Percentiles rank a stretch among this genome's conserved stretches.
Conservation (phyloP, 768 basidiomycete species). For the Boletus speciosus region DNA sequence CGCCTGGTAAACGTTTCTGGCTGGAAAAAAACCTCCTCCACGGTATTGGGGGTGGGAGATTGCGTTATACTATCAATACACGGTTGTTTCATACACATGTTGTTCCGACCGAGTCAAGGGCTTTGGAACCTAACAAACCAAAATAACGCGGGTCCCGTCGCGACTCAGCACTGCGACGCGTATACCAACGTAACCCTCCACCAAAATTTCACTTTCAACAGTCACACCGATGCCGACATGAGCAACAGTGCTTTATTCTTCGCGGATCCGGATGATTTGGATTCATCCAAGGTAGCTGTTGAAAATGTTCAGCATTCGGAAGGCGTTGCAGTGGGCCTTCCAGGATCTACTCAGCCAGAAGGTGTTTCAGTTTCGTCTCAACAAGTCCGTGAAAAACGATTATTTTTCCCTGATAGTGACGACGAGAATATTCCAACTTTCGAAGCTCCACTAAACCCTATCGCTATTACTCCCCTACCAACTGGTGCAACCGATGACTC, state of each 20-base stretch:
- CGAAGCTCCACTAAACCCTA: conserved; percentile 1
- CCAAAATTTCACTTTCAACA: neutral
- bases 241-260: conserved; percentile 46
- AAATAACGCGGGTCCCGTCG: conserved; percentile 22
- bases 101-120: neutral
- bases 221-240: conserved; percentile 9
- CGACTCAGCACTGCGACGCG: conserved; percentile 1
- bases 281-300: conserved; percentile 17
- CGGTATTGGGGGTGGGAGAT: too few relatives aligned
- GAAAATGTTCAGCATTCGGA: conserved; percentile 7
- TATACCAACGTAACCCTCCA: neutral
- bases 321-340: neutral
- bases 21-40: too few relatives aligned
- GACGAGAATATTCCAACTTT: conserved; percentile 35
- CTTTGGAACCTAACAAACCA: conserved; percentile 17
- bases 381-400: conserved; percentile 27
- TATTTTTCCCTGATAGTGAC: conserved; percentile 44
- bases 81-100: conserved; percentile 2
- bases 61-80: too few relatives aligned
- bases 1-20: too few relatives aligned
- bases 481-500: conserved; percentile 33
- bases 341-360: neutral
- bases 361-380: conserved; percentile 4
- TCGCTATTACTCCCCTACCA: conserved; percentile 24
- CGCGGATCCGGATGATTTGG: conserved; percentile 53